phyloP scores from a whole-genome alignment of 2,329 filamentous ascomycete genomes.

The Arachnomyces sp. region DNA sequence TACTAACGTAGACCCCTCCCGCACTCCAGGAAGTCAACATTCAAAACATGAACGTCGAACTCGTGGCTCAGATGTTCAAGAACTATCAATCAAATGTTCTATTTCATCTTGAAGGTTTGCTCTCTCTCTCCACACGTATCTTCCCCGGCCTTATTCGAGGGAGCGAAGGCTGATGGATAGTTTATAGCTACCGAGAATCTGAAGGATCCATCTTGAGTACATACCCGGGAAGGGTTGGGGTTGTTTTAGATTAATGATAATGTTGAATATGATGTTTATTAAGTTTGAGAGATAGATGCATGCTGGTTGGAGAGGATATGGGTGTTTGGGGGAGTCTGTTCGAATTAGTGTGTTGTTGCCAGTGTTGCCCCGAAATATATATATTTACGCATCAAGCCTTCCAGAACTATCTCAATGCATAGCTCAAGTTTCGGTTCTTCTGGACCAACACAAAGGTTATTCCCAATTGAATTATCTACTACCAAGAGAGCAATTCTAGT shows the following conservation, averaged over 20 bases:
- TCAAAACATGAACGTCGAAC: constrained; percentile 96
- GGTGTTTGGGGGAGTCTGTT: neutral
- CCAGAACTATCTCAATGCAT: too few relatives aligned
- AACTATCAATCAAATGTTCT: constrained; percentile 98
- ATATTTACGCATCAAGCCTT: too few relatives aligned
- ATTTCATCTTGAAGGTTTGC: constrained; percentile 90
- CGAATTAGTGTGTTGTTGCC: neutral
- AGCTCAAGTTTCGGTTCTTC: too few relatives aligned
- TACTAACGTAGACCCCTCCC: neutral
- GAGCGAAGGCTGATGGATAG: neutral
- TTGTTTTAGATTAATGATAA: neutral
- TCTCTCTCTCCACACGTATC: neutral
- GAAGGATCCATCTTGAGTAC: constrained; percentile 45
- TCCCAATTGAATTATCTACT: too few relatives aligned
- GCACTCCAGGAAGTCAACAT: constrained; percentile 78
- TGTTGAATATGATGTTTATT: neutral
- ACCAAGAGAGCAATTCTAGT: too few relatives aligned
- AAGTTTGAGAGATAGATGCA: neutral
- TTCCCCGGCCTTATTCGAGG: neutral
- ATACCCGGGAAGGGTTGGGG: neutral
- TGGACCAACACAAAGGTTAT: too few relatives aligned
- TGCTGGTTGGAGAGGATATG: too few relatives aligned
- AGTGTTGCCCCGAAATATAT: too few relatives aligned
- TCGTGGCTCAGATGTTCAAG: constrained; percentile 99
- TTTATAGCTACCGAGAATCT: constrained; percentile 68